Percentiles rank a stretch among this genome's conserved stretches.
Conservation (phyloP, 805 yeast genomes). For the Phaffomyces thermotolerans region DNA sequence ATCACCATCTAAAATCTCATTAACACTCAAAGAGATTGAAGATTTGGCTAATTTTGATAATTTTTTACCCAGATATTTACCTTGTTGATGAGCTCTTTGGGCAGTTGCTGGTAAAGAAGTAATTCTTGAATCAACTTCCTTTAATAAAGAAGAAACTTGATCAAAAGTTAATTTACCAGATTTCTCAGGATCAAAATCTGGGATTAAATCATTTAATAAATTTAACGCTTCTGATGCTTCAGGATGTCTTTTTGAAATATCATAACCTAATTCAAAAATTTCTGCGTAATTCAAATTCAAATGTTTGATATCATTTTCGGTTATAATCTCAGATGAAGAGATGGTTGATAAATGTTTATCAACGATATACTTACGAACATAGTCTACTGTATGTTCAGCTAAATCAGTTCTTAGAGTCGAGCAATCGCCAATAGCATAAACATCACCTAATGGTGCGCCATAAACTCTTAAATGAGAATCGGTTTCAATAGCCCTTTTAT, state of each 20-base stretch:
- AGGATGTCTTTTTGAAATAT: slow-evolving; percentile 46
- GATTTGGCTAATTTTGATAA: slow-evolving; percentile 44
- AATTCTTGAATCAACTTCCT: slow-evolving; percentile 52
- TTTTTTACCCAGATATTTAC: slow-evolving; percentile 56
- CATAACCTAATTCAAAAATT: slow-evolving; percentile 39
- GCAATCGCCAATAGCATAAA: slow-evolving; percentile 69
- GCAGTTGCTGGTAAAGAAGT: slow-evolving; percentile 71
- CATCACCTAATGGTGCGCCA: slow-evolving; percentile 62
- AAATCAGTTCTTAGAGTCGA: slow-evolving; percentile 56
- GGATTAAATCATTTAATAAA: slow-evolving; percentile 42
- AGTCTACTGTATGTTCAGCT: slow-evolving; percentile 47
- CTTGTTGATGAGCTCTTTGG: slow-evolving; percentile 68
- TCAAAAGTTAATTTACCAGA: slow-evolving; percentile 46
- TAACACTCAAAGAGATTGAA: slow-evolving; percentile 34
- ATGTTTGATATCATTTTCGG: slow-evolving; percentile 46
- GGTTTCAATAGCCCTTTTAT: slow-evolving; percentile 67
- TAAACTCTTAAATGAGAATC: slow-evolving; percentile 64
- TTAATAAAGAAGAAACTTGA: slow-evolving; percentile 43
- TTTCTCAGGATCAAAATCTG: slow-evolving; percentile 41
- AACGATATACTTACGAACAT: slow-evolving; percentile 39
- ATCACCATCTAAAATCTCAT: slow-evolving; percentile 44
- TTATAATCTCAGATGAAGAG: slow-evolving; percentile 30
- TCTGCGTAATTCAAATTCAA: slow-evolving; percentile 41
- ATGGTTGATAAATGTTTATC: slow-evolving; percentile 33
- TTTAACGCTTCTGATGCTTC: slow-evolving; percentile 50